Evolutionary conservation across 2,329 filamentous ascomycete species (phyloP), one percentile per base, ranked within the genome.

Genomic region (Exophiala sp.): DNA sequence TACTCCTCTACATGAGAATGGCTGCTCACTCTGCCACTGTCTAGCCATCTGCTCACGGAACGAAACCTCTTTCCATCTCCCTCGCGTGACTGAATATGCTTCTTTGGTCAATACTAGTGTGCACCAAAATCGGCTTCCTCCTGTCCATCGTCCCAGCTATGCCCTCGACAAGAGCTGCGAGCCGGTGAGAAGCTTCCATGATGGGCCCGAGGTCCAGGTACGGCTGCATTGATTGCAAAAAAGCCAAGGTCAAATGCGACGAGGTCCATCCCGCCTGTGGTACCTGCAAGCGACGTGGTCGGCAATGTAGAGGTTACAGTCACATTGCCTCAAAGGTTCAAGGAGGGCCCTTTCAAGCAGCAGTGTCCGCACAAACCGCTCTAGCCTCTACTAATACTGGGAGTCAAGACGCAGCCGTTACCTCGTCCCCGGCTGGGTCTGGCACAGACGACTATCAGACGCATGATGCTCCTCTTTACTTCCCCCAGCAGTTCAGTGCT

Each of bases 231-330:
- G 55, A 57, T 29, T 57, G 55, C 52, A 57, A 57, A 24, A 43
- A 43, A 23, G 52, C 52, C 37, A 57, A 57, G 18, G 55, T 57
- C 21, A 48, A 52, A 40, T 57, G 55, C 52, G 55, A 57, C 27
- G 55, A 57, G 40, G 24, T 40, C n/a, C 52, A 46, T 30, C 55
- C 55, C 5, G 42, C 43, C n/a, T 68, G 66, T 46, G 64, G 64
- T 2, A 66, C 64, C 64, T 71, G 61, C 51, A 58, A 53, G 40
- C 61, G 62, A 27, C 63, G 60, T 11, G 55, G 62, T 19, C 56
- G 62, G 53, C 59, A 62, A 54, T 61, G 63, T 59, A 62, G 61
- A 50, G 64, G 64, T 24, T 65, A 66, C 47, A 48, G 35, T 6
- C 56, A 53, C 24, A 42, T 37, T 30, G 30, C 39, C 13, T 38